These are phyloP conservation scores for Seminavis robusta DNA, from an alignment of 108 stramenopile genomes.

Conservation along the genomic window DNA sequence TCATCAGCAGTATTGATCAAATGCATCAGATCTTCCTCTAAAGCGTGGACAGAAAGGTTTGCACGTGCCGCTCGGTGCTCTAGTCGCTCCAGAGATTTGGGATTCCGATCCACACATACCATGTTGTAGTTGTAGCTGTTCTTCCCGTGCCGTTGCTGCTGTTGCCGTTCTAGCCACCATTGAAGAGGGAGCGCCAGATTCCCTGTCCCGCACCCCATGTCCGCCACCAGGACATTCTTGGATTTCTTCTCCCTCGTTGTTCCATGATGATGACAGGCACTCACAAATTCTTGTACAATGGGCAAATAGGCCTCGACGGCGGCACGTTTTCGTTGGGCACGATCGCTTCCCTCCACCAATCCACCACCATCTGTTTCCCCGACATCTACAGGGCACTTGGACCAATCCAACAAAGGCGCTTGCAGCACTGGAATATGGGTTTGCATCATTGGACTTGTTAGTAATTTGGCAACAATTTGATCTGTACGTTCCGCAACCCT, in stretches of 20 bases:
- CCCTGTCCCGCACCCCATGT: slow-evolving; percentile 15
- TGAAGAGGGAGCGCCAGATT: slow-evolving; percentile 10
- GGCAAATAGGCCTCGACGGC: slow-evolving; percentile 4
- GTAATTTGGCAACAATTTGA: not conserved
- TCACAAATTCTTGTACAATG: not conserved
- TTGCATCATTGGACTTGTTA: too few relatives aligned
- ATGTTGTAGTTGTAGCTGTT: not conserved
- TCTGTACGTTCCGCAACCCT: too few relatives aligned
- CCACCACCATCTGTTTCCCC: slow-evolving; percentile 5
- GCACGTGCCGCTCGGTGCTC: slow-evolving; percentile 1
- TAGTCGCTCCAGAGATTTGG: not conserved
- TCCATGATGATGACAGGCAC: not conserved
- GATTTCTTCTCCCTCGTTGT: not conserved
- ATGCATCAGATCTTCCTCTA: slow-evolving; percentile 1
- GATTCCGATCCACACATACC: slow-evolving; percentile 6
- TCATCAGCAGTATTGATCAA: slow-evolving; percentile 2
- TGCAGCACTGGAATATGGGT: not conserved
- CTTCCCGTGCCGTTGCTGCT: too few relatives aligned
- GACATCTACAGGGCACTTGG: not conserved
- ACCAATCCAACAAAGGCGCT: slow-evolving; percentile 5
- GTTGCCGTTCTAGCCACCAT: too few relatives aligned
- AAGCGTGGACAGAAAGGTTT: not conserved
- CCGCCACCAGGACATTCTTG: not conserved
- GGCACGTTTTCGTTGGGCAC: slow-evolving; percentile 14
- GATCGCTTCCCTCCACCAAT: not conserved